phyloP scores from a whole-genome alignment of 345 rosid species.

The Chamaenerion angustifolium region DNA sequence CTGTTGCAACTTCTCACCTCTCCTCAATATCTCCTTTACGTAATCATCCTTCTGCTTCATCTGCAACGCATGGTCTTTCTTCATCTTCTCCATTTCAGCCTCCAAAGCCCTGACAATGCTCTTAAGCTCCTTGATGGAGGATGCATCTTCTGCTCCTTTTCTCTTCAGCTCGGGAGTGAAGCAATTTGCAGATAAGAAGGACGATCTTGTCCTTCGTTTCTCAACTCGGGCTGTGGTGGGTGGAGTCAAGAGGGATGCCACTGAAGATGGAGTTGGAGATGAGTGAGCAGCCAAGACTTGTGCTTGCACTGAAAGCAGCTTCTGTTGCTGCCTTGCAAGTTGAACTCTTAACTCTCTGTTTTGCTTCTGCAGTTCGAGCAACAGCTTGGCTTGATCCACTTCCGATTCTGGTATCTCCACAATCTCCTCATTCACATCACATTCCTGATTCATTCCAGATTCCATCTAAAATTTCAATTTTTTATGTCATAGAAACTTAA shows the following conservation, averaged over 20 bases:
- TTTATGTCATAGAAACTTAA: too few relatives aligned
- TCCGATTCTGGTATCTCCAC: slow-evolving; percentile 33
- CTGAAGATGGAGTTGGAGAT: slow-evolving; percentile 65
- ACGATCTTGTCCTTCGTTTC: slow-evolving; percentile 44
- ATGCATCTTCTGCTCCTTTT: slow-evolving; percentile 15
- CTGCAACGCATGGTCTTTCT: slow-evolving; percentile 56
- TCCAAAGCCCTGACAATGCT: slow-evolving; percentile 52
- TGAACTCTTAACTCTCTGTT: slow-evolving; percentile 70
- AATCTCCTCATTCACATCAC: slow-evolving; percentile 40
- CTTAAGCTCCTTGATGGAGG: slow-evolving; percentile 33
- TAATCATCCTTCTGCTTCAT: slow-evolving; percentile 65
- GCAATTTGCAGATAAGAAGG: slow-evolving; percentile 54
- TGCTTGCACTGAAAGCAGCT: slow-evolving; percentile 55
- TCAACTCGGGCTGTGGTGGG: slow-evolving; percentile 49
- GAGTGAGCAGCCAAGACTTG: slow-evolving; percentile 52
- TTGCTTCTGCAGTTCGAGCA: slow-evolving; percentile 78
- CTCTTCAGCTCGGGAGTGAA: slow-evolving; percentile 65
- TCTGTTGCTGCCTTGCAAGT: slow-evolving; percentile 61
- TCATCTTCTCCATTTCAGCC: slow-evolving; percentile 62
- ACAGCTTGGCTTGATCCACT: slow-evolving; percentile 47
- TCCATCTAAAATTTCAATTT: background rate
- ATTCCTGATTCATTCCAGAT: slow-evolving; percentile 3
- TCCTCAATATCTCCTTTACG: slow-evolving; percentile 37
- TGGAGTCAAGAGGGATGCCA: slow-evolving; percentile 59
- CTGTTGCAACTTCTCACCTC: slow-evolving; percentile 26